phyloP scores from a whole-genome alignment of 148 eudicot species.

The Vaccinium vitisidaea region DNA sequence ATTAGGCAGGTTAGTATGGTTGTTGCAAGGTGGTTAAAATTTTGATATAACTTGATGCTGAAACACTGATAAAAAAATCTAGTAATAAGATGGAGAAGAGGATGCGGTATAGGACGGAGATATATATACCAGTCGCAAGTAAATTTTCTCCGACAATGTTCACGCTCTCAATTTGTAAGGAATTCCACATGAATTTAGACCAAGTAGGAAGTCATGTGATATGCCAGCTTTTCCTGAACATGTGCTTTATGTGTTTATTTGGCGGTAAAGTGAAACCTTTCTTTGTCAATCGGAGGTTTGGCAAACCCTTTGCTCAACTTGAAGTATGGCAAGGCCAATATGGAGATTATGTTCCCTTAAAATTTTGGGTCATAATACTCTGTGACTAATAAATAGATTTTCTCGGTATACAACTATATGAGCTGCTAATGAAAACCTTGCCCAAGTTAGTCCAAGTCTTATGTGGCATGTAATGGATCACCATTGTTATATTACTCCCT shows the following conservation, averaged over 20 bases:
- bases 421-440: constrained; percentile 5
- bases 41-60: not conserved
- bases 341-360: not conserved
- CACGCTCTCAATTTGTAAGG: not conserved
- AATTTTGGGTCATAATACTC: not conserved
- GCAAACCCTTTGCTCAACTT: not conserved
- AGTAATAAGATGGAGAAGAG: not conserved
- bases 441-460: not conserved
- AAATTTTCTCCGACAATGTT: not conserved
- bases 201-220: not conserved
- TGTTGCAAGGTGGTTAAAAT: constrained; percentile 8
- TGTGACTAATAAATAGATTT: not conserved
- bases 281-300: not conserved
- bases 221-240: not conserved
- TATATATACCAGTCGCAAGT: not conserved
- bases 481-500: not conserved
- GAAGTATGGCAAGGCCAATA: not conserved
- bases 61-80: not conserved
- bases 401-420: not conserved
- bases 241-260: not conserved
- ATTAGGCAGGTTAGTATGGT: constrained; percentile 71
- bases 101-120: not conserved
- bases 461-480: not conserved
- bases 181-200: not conserved
- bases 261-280: not conserved